These are phyloP conservation scores for Hericium coralloides DNA, from an alignment of 768 basidiomycete genomes.

Conservation along the genomic window DNA sequence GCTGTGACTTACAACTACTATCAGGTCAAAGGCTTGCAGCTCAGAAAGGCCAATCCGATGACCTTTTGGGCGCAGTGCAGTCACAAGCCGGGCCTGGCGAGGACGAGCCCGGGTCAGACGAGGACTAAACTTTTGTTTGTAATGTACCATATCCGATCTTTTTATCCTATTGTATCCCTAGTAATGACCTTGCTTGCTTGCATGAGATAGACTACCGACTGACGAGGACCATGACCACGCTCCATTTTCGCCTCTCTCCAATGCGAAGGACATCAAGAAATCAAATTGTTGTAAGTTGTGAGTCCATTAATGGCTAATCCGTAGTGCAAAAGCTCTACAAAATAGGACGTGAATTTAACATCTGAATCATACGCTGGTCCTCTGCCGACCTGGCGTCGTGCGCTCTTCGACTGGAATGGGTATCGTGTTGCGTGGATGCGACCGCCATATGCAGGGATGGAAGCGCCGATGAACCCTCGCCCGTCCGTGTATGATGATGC, in stretches of 20 bases:
- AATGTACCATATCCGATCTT: background rate
- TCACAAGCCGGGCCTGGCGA: conserved; percentile 48
- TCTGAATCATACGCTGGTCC: conserved; percentile 52
- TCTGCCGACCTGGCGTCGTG: conserved; percentile 37
- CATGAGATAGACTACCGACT: too few relatives aligned
- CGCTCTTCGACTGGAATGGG: conserved; percentile 18
- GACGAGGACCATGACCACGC: too few relatives aligned
- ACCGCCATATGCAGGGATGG: conserved; percentile 35
- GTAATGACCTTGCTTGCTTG: background rate
- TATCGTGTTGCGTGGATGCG: conserved; percentile 20
- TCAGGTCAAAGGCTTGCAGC: conserved; percentile 71
- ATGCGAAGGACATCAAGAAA: too few relatives aligned
- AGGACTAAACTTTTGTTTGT: conserved; percentile 31
- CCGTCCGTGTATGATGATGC: background rate
- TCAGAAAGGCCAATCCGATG: conserved; percentile 73
- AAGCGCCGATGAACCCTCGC: conserved; percentile 21
- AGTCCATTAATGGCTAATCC: too few relatives aligned
- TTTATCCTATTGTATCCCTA: background rate
- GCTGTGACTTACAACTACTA: background rate
- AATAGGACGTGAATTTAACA: conserved; percentile 39
- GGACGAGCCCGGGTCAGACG: conserved; percentile 48
- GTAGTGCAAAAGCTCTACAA: conserved; percentile 10
- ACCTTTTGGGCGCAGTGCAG: conserved; percentile 76
- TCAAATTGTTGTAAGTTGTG: too few relatives aligned
- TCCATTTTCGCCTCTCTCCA: too few relatives aligned